phyloP scores from a whole-genome alignment of 176 grass and related monocot species.

The Thalia dealbata region DNA sequence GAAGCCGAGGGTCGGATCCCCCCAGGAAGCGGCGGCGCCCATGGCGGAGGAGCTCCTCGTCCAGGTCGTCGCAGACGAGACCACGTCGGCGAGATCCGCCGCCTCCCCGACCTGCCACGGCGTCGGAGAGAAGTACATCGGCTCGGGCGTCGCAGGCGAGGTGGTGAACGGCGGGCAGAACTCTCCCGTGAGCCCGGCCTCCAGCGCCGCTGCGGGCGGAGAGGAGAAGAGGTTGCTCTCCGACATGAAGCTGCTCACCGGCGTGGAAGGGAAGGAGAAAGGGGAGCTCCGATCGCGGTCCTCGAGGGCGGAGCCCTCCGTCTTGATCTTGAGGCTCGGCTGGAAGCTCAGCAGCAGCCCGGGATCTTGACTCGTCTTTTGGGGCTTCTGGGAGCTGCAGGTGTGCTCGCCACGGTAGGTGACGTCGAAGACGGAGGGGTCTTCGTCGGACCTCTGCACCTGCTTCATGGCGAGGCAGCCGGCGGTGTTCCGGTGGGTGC shows the following conservation, averaged over 20 bases:
- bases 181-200: not conserved
- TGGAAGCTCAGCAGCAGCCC: constrained; percentile 44
- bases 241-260: not conserved
- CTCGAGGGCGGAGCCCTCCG: not conserved
- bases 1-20: not conserved
- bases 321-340: not conserved
- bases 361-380: constrained; percentile 2
- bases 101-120: not conserved
- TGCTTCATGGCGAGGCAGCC: constrained; percentile 65
- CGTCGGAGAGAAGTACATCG: not conserved
- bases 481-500: constrained; percentile 48
- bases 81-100: not conserved
- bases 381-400: constrained; percentile 32
- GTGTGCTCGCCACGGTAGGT: constrained; percentile 61
- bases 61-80: not conserved
- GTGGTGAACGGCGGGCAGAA: not conserved
- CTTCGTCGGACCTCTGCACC: constrained; percentile 70
- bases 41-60: not conserved
- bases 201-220: not conserved
- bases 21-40: not conserved
- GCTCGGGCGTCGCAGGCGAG: not conserved
- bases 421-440: constrained; percentile 51
- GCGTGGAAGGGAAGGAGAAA: constrained; percentile 1
- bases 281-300: not conserved
- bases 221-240: not conserved